Base-by-base conservation (phyloP, 2,329 filamentous ascomycete species). In the Magnaporthales sp. region DNA sequence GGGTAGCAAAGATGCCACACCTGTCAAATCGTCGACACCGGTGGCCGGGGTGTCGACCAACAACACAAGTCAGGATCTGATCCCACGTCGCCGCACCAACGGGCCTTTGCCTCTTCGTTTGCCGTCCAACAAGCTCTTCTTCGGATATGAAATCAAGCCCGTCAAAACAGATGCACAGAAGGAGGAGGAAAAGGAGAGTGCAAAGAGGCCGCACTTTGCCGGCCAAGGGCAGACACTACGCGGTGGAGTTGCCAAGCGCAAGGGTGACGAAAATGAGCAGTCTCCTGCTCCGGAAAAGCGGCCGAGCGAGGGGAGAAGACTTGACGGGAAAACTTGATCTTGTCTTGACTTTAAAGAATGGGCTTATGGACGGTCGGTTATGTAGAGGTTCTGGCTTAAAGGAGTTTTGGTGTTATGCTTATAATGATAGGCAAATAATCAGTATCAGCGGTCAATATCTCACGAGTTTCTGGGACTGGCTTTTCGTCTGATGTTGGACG, bases 101-200 rank as follows among this genome's bases (percentile, higher is more conserved):
- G 93, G 93, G 0, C 93, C 94, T 0, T 91, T 95, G 74, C 93
- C 94, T 3, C 83, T 99, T 8, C 86, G 95, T 30, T 77, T 99
- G 65, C 86, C 92, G 0, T 90, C 91, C 0, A 95, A 95, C 73
- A 96, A 97, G 78, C 83, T 99, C 4, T 99, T 99, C 82, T 96
- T 99, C 70, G 95, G 95, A 3, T 99, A 98, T 74, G 90, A 96
- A 73, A 85, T 97, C 75, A 96, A 91, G 77, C 94, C 94, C 0
- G 83, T 96, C 58, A 93, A 92, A 80, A 91, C 91, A 9, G 87
- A 90, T 67, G 89, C 87, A 46, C 87, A 92, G 67, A 88, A 87
- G 74, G 86, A 87, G 65, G 83, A 88, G 68, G 87, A 90, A 68
- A 84, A 87, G 51, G 85, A 87, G 68, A 82, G 87, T n/a, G 83